Conservation (phyloP, 352 stramenopile genomes). For the Phytopythium sindhum region DNA sequence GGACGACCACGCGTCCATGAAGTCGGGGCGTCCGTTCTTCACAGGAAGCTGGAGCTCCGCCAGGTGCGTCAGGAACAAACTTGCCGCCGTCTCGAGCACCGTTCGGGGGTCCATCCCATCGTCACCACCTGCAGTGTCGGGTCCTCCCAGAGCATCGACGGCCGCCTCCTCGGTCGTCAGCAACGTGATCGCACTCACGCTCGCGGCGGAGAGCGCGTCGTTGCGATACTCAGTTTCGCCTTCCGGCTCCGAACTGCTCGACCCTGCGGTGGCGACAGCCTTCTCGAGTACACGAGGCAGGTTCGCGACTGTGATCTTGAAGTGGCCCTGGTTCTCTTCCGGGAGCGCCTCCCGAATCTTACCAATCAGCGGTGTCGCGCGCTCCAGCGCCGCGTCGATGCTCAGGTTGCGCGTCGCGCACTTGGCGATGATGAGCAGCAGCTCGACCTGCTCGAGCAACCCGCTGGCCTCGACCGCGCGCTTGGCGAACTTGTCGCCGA, state of each 20-base stretch:
- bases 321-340: slow-evolving; percentile 47
- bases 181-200: slow-evolving; percentile 56
- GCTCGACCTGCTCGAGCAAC: slow-evolving; percentile 52
- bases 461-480: slow-evolving; percentile 43
- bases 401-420: slow-evolving; percentile 38
- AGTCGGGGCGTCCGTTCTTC: slow-evolving; percentile 57
- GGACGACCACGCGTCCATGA: slow-evolving; percentile 72
- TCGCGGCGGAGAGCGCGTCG: slow-evolving; percentile 17
- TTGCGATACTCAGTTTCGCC: neutral
- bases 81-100: slow-evolving; percentile 40
- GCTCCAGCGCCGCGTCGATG: slow-evolving; percentile 43
- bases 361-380: slow-evolving; percentile 25
- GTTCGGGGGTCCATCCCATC: slow-evolving; percentile 24
- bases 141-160: slow-evolving; percentile 35
- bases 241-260: neutral
- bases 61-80: slow-evolving; percentile 53
- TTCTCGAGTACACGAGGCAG: slow-evolving; percentile 31
- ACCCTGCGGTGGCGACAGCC: slow-evolving; percentile 6
- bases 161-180: slow-evolving; percentile 55
- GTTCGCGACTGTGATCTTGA: slow-evolving; percentile 42
- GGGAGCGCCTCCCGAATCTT: slow-evolving; percentile 42
- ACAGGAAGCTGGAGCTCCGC: slow-evolving; percentile 43
- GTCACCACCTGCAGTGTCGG: slow-evolving; percentile 7
- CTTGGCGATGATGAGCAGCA: slow-evolving; percentile 59
- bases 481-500: slow-evolving; percentile 54